phyloP scores from a whole-genome alignment of 1,139 yeast species.

The Kluyveromyces marxianus region DNA sequence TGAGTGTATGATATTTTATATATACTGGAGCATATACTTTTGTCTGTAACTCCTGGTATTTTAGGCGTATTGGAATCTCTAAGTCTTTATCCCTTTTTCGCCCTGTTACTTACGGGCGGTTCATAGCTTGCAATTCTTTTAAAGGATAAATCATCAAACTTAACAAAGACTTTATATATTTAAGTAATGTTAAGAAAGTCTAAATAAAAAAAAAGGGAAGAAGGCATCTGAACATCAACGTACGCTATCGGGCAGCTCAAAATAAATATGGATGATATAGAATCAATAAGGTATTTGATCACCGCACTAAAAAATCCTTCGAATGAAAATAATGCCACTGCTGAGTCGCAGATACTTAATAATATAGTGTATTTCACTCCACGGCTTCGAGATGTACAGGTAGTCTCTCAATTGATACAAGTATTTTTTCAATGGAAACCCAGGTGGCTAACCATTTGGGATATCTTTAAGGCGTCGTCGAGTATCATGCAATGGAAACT shows the following conservation, averaged over 20 bases:
- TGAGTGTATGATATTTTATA: neutral
- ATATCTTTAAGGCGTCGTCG: constrained; percentile 16
- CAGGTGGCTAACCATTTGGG: constrained; percentile 9
- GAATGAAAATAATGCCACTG: neutral
- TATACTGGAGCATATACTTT: too few species aligned
- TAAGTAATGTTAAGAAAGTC: too few species aligned
- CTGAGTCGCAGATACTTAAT: constrained; percentile 4
- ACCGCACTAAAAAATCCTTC: neutral
- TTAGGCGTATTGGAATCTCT: too few species aligned
- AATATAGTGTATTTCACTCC: constrained; percentile 26
- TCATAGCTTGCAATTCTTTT: too few species aligned
- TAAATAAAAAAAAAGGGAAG: too few species aligned
- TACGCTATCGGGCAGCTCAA: neutral
- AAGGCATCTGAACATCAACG: too few species aligned
- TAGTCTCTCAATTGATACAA: constrained; percentile 11
- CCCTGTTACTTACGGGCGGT: too few species aligned
- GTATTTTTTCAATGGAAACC: constrained; percentile 15
- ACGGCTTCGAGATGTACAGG: constrained; percentile 12
- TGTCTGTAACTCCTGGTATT: too few species aligned
- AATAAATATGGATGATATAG: neutral
- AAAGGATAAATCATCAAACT: too few species aligned
- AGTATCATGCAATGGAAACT: constrained; percentile 25
- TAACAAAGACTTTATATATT: too few species aligned
- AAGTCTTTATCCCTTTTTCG: too few species aligned
- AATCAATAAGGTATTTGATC: neutral